Evolutionary conservation across 2,329 filamentous ascomycete genomes (phyloP).

Genomic region (Fonsecaea pedrosoi): DNA sequence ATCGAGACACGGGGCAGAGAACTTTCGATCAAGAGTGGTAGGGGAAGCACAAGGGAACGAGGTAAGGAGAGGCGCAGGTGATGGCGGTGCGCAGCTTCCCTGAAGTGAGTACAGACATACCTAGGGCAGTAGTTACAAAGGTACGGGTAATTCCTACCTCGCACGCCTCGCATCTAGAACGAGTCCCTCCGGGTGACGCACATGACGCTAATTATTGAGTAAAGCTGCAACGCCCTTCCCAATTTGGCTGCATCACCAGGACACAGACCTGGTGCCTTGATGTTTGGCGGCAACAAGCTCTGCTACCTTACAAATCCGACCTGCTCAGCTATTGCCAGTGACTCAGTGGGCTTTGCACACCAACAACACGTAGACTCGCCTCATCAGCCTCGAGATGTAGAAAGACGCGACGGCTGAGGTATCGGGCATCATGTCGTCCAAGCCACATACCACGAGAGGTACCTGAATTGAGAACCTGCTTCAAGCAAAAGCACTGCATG

Average conservation of each 20-base stretch:
- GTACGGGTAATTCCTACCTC: no score
- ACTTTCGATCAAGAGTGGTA: neutral
- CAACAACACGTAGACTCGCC: neutral
- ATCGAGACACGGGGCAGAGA: neutral
- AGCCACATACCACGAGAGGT: neutral
- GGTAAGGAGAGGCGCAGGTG: neutral
- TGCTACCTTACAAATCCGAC: neutral
- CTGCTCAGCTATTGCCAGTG: neutral
- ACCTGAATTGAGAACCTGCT: neutral
- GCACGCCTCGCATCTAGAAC: no score
- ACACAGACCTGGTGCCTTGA: neutral
- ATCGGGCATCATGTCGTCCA: neutral
- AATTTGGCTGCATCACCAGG: neutral
- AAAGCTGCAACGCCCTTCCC: neutral
- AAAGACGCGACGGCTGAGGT: neutral
- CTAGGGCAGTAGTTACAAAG: no score
- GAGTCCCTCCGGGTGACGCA: neutral
- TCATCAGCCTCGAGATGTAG: neutral
- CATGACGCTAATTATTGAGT: neutral
- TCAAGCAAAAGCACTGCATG: neutral
- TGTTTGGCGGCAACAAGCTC: neutral
- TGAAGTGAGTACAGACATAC: no score
- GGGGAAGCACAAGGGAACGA: neutral
- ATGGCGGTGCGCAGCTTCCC: neutral
- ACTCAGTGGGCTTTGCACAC: neutral